Conservation (phyloP, 2,329 filamentous ascomycete species). For the Alternaria alternata region DNA sequence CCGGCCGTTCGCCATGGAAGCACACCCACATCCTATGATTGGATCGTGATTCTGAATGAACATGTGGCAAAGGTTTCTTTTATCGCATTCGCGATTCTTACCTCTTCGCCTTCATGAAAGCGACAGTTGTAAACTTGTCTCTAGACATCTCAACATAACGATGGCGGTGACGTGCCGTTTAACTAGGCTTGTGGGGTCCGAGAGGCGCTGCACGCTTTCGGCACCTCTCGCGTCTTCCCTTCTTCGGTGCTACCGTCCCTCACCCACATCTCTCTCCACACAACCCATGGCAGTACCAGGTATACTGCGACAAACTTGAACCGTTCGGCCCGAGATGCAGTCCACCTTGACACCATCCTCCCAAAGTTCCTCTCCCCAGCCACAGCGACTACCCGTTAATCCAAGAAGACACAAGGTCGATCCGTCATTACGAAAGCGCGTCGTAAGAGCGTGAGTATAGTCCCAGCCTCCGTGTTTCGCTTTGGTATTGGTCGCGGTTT, state of each 20-base stretch:
- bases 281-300: conserved; percentile 11
- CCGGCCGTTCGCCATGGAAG: not conserved
- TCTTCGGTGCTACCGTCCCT: conserved; percentile 9
- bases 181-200: conserved; percentile 7
- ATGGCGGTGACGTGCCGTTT: conserved; percentile 5
- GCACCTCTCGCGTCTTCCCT: conserved; percentile 8
- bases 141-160: not conserved
- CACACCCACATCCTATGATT: not conserved
- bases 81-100: not conserved
- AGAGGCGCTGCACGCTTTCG: conserved; percentile 9
- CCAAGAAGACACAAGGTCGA: conserved; percentile 35
- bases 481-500: not conserved
- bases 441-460: conserved; percentile 32
- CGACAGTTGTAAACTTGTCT: not conserved
- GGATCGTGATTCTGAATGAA: not conserved
- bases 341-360: conserved; percentile 15
- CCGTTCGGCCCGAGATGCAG: conserved; percentile 21
- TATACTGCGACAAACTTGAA: conserved; percentile 14
- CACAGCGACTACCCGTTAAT: conserved; percentile 32
- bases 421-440: conserved; percentile 32
- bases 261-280: conserved; percentile 10
- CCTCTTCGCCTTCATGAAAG: not conserved
- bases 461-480: not conserved
- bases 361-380: conserved; percentile 20
- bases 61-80: not conserved